These are phyloP conservation scores for Rhodomyrtus tomentosa DNA, from an alignment of 345 rosid species.

Conservation along the genomic window DNA sequence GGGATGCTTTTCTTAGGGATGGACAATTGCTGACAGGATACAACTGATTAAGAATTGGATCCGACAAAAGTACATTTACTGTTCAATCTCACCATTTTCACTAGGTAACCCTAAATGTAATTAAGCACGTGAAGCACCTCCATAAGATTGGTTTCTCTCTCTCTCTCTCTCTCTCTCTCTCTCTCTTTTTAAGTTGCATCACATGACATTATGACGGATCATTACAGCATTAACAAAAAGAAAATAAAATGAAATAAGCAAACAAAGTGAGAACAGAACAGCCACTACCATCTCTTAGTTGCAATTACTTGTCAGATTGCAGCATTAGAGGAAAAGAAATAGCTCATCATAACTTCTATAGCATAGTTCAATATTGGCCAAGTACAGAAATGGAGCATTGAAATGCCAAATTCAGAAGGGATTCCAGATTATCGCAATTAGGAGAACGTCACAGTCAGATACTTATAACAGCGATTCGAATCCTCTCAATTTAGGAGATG, in stretches of 20 bases:
- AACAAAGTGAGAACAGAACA: background rate
- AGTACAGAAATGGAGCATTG: background rate
- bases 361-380: background rate
- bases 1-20: background rate
- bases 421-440: background rate
- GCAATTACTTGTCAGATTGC: background rate
- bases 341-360: background rate
- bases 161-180: too few relatives aligned
- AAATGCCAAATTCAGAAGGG: background rate
- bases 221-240: background rate
- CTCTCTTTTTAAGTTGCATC: background rate
- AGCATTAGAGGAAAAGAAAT: background rate
- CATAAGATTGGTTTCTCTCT: background rate
- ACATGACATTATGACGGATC: background rate
- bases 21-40: background rate
- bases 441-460: background rate
- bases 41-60: background rate
- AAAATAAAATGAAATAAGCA: background rate
- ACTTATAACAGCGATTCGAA: background rate
- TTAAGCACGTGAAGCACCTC: background rate
- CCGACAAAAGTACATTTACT: background rate
- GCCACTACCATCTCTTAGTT: background rate
- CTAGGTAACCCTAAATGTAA: background rate
- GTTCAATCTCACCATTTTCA: background rate
- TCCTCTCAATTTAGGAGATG: background rate